A percentile compares a stretch with the other conserved stretches of the same genome.
Evolutionary conservation across 2,329 filamentous ascomycete genomes (phyloP).

Genomic region (Neobulgaria alba): DNA sequence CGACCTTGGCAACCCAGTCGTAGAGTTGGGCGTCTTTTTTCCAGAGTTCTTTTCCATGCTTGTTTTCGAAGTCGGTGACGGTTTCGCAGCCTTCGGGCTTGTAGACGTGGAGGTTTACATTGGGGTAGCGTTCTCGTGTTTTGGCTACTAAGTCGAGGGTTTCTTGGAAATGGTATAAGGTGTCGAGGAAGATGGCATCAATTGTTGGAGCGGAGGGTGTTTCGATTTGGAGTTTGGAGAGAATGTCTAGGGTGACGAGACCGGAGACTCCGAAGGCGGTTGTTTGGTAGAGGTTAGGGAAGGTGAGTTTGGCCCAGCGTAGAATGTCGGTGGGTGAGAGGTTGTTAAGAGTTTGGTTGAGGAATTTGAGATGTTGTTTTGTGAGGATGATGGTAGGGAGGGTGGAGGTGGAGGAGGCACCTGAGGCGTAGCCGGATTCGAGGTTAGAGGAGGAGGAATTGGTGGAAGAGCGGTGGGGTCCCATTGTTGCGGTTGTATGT

Average conservation of each 20-base stretch:
- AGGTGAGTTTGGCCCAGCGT: slow-evolving; percentile 81
- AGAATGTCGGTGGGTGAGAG: slow-evolving; percentile 88
- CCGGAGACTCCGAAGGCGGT: slow-evolving; percentile 78
- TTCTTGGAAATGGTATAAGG: slow-evolving; percentile 73
- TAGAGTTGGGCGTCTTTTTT: slow-evolving; percentile 82
- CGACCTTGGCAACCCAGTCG: slow-evolving; percentile 96
- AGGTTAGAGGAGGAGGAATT: slow-evolving; percentile 41
- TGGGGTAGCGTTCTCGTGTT: slow-evolving; percentile 67
- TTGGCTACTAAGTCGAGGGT: slow-evolving; percentile 66
- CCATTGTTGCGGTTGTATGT: slow-evolving; percentile 16
- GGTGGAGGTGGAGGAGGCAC: slow-evolving; percentile 48
- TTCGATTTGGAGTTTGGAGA: slow-evolving; percentile 62
- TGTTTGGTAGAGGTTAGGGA: slow-evolving; percentile 83
- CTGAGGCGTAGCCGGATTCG: slow-evolving; percentile 79
- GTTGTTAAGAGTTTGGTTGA: slow-evolving; percentile 82
- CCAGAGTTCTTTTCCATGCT: slow-evolving; percentile 78
- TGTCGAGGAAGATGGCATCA: slow-evolving; percentile 74
- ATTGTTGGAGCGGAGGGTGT: slow-evolving; percentile 50
- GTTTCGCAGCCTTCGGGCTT: slow-evolving; percentile 71
- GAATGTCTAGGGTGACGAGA: slow-evolving; percentile 76
- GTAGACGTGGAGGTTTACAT: slow-evolving; percentile 78
- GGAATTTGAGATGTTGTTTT: slow-evolving; percentile 76
- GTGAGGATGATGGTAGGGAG: slow-evolving; percentile 79
- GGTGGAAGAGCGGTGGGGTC: slow-evolving; percentile 18
- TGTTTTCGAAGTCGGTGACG: slow-evolving; percentile 67